Base-by-base conservation (phyloP, 2,329 filamentous ascomycete species). In the Albophoma yamanashiensis region DNA sequence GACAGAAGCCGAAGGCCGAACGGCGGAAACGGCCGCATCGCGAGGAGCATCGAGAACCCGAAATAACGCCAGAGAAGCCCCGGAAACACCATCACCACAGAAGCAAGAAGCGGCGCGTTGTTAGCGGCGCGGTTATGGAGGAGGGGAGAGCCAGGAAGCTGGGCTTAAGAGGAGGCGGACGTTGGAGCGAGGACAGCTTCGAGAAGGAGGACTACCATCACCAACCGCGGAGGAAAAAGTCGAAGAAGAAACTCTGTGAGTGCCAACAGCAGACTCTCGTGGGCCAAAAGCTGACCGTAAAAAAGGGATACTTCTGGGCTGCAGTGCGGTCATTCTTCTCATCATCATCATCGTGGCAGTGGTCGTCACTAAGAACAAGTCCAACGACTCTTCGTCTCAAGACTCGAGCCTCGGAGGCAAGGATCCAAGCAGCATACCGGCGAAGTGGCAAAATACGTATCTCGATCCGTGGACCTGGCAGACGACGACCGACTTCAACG, bases 391-490 rank as follows among this genome's bases (percentile, higher is more conserved):
- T 3, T 68, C 68, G 3, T 68, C 74, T n/a, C 65, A 64, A n/a
- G 69, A 66, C 38, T 70, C 67, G 50, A 68, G 67, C 60, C 73
- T 89, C 4, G 73, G 78, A 62, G 78, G 78, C 31, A 76, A 85
- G 59, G 79, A 81, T 58, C 76, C 79, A 34, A 75, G 76, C 64
- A 81, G 79, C 60, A 83, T 90, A 57, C 89, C 89, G 61, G 75
- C 77, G 60, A 80, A 79, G 62, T 92, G 85, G 67, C 86, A 84
- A 72, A 91, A 86, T 17, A 90, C 89, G 2, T 87, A 89, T 63
- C 79, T 96, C 25, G 92, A 99, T 69, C 94, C 94, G 0, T 96
- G 91, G 72, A 86, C 88, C 2, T 99, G 94, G 94, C 88, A 89
- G 65, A 89, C 95, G 66, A 97, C 92, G 0, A 82, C 80, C 0